Percentiles rank a stretch among this genome's conserved stretches.
Conservation (phyloP, 768 basidiomycete species). For the Suillus sp. region DNA sequence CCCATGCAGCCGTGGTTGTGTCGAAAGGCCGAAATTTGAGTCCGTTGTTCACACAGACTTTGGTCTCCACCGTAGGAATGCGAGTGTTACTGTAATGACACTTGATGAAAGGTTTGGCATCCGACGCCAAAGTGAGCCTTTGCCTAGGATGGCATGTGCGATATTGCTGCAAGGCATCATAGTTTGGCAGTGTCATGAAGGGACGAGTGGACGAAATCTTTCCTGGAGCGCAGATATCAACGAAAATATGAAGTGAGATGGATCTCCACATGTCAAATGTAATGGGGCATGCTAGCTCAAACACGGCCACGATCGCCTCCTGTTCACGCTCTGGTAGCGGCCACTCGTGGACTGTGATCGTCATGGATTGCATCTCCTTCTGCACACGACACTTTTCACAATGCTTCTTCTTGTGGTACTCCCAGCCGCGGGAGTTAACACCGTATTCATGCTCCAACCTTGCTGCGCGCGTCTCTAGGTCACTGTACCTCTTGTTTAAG, state of each 20-base stretch:
- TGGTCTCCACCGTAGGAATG: slow-evolving; percentile 19
- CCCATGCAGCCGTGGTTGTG: slow-evolving; percentile 17
- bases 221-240: slow-evolving; percentile 35
- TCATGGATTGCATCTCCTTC: slow-evolving; percentile 21
- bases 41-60: slow-evolving; percentile 38
- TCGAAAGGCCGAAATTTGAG: slow-evolving; percentile 37
- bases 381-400: slow-evolving; percentile 36
- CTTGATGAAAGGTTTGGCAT: slow-evolving; percentile 24
- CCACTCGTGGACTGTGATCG: slow-evolving; percentile 47
- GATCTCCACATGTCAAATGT: slow-evolving; percentile 47
- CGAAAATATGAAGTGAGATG: slow-evolving; percentile 41
- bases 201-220: slow-evolving; percentile 4
- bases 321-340: slow-evolving; percentile 40
- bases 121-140: slow-evolving; percentile 25
- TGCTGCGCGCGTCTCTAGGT: background rate
- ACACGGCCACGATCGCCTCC: slow-evolving; percentile 36
- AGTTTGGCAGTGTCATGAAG: slow-evolving; percentile 21
- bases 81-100: slow-evolving; percentile 18
- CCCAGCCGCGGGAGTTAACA: no score
- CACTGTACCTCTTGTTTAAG: slow-evolving; percentile 22
- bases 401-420: background rate
- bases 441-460: background rate
- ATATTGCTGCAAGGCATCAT: slow-evolving; percentile 18
- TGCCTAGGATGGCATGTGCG: slow-evolving; percentile 20
- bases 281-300: slow-evolving; percentile 45